A percentile compares a stretch with the other conserved stretches of the same genome.
Evolutionary conservation across 2,329 filamentous ascomycete species (phyloP).

Genomic region (Rosellinia necatrix): DNA sequence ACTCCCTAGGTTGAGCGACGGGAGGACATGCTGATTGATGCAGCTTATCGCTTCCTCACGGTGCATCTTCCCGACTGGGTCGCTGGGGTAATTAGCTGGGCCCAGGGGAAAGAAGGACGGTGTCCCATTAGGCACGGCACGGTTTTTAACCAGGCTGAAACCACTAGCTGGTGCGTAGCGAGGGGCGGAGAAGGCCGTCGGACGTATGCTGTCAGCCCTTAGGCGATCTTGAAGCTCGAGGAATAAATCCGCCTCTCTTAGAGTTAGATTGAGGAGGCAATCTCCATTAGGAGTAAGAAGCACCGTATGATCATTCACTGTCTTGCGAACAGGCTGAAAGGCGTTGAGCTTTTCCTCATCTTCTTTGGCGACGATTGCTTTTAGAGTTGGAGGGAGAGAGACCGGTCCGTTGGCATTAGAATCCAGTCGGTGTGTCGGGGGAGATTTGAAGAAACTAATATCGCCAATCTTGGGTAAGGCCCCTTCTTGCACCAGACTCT

Average conservation of each 20-base stretch:
- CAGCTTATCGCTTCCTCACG: slow-evolving; percentile 69
- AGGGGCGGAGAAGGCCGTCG: slow-evolving; percentile 60
- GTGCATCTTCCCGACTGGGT: slow-evolving; percentile 68
- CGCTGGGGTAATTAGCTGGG: slow-evolving; percentile 53
- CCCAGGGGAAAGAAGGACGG: slow-evolving; percentile 64
- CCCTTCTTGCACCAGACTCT: slow-evolving; percentile 44
- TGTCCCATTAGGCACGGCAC: slow-evolving; percentile 66
- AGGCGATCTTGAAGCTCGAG: slow-evolving; percentile 69
- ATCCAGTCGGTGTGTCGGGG: slow-evolving; percentile 43
- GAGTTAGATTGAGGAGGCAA: slow-evolving; percentile 72
- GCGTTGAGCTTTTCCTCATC: slow-evolving; percentile 61
- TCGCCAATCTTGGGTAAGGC: slow-evolving; percentile 42
- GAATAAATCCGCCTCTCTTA: slow-evolving; percentile 72
- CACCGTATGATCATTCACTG: slow-evolving; percentile 67
- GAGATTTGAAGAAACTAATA: slow-evolving; percentile 48
- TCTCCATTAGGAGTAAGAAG: slow-evolving; percentile 78
- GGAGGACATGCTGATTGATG: slow-evolving; percentile 71
- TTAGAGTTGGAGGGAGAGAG: slow-evolving; percentile 46
- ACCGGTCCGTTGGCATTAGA: slow-evolving; percentile 35
- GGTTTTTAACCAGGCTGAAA: slow-evolving; percentile 66
- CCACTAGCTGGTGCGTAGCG: slow-evolving; percentile 61
- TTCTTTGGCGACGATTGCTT: slow-evolving; percentile 55
- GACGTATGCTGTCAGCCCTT: slow-evolving; percentile 53
- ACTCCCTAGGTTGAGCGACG: slow-evolving; percentile 59
- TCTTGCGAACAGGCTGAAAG: slow-evolving; percentile 64